phyloP scores from a whole-genome alignment of 1,139 yeast genomes.

The Tardiomyces blankii region DNA sequence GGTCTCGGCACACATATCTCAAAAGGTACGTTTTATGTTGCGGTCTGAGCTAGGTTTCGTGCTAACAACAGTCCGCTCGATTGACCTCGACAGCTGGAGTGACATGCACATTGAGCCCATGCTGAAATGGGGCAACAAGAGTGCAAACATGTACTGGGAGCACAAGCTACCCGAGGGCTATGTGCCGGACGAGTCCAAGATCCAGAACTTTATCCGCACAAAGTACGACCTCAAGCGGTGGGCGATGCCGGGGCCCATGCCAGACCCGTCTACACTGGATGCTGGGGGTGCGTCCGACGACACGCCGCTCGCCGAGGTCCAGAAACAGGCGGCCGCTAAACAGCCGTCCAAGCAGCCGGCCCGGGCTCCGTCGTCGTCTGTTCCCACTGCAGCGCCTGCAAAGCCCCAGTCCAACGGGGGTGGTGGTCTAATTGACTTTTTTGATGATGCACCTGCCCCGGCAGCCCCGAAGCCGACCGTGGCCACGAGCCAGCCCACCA shows the following conservation, averaged over 20 bases:
- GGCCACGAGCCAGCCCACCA: background rate
- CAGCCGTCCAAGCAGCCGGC: slow-evolving; percentile 1
- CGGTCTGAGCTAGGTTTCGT: background rate
- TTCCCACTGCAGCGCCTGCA: background rate
- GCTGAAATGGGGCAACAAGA: slow-evolving; percentile 78
- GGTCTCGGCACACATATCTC: slow-evolving; percentile 88
- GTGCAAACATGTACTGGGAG: slow-evolving; percentile 75
- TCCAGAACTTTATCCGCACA: slow-evolving; percentile 81
- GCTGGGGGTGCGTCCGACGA: slow-evolving; percentile 11
- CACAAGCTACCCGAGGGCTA: slow-evolving; percentile 58
- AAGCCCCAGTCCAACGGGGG: background rate
- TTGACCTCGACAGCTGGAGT: slow-evolving; percentile 94
- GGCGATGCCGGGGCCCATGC: slow-evolving; percentile 43
- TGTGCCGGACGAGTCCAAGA: slow-evolving; percentile 74
- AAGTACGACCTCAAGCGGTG: slow-evolving; percentile 88
- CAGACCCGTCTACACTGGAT: slow-evolving; percentile 43
- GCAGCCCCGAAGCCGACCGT: slow-evolving; percentile 1
- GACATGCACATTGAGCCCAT: slow-evolving; percentile 80
- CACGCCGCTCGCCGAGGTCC: slow-evolving; percentile 16
- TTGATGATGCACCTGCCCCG: slow-evolving; percentile 4
- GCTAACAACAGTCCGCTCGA: slow-evolving; percentile 35
- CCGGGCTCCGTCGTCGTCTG: too few relatives aligned
- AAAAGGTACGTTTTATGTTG: slow-evolving; percentile 19
- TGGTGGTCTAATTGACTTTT: background rate
- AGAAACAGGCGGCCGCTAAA: slow-evolving; percentile 5